Percentiles rank a stretch among this genome's conserved stretches.
phyloP scores from a whole-genome alignment of 257 asterid genomes.

The Eustoma russellianum region DNA sequence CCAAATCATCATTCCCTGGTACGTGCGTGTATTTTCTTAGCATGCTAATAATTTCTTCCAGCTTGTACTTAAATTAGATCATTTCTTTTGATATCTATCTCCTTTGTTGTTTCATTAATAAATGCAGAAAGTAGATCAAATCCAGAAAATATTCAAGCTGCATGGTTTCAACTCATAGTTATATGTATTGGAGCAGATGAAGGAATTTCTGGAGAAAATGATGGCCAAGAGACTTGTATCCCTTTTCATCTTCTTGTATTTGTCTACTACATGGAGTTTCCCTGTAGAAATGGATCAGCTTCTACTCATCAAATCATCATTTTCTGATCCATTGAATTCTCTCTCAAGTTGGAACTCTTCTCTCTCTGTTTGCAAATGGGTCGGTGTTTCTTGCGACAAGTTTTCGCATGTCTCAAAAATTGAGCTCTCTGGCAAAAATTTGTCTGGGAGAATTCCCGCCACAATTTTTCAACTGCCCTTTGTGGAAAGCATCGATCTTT shows the following conservation, averaged over 20 bases:
- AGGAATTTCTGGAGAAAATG: conserved; percentile 5
- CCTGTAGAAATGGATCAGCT: conserved; percentile 38
- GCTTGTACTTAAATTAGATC: neutral
- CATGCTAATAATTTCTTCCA: neutral
- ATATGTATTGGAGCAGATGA: conserved; percentile 17
- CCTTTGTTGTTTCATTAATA: conserved; percentile 6
- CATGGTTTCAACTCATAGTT: conserved; percentile 4
- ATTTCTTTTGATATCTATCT: neutral
- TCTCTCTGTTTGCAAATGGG: conserved; percentile 53
- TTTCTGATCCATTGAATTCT: conserved; percentile 35
- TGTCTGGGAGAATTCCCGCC: conserved; percentile 47
- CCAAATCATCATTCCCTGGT: neutral
- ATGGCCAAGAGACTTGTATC: conserved; percentile 19
- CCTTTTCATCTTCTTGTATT: conserved; percentile 3
- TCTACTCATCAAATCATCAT: conserved; percentile 37
- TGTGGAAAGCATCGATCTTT: conserved; percentile 47
- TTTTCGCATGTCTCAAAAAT: conserved; percentile 42
- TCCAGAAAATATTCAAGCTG: conserved; percentile 31
- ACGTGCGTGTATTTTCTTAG: neutral
- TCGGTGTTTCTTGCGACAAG: conserved; percentile 52
- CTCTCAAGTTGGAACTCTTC: conserved; percentile 57
- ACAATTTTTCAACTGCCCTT: conserved; percentile 40
- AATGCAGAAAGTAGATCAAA: conserved; percentile 36
- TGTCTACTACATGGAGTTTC: conserved; percentile 16
- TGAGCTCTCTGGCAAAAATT: conserved; percentile 48